Evolutionary conservation across 495 filamentous ascomycete genomes (phyloP), one percentile per base, ranked within the genome.

Genomic region (Neurospora sp.): DNA sequence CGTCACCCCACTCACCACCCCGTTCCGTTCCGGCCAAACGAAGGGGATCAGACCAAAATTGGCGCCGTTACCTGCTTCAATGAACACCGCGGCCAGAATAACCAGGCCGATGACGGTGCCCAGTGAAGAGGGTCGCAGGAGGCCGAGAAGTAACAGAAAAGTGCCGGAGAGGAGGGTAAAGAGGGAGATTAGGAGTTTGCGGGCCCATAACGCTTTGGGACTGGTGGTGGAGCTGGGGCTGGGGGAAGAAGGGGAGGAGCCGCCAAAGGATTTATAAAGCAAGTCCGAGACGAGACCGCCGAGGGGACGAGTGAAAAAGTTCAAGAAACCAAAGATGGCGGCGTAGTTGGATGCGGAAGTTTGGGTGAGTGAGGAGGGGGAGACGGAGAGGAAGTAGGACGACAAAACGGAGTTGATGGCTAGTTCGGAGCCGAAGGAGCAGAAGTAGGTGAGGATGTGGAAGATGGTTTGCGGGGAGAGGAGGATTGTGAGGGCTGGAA

Each of bases 241-340:
- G 1, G 22, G 22, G 27, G 1, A 27, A 2, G 35, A 5, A 6
- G 35, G n/a, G 48, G 48, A 14, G 20, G 9, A 5, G 9, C 77
- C 73, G 3, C 87, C 85, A 1, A 87, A 88, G 31, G 77, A 77
- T 22, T 82, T 84, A 84, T 94, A 97, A 3, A 94, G 77, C n/a
- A 91, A 35, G 74, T 97, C 94, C 3, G 88, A 86, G 14, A 93
- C 73, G 18, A 92, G 85, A 1, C 94, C 94, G 61, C 94, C 94
- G 0, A 88, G 76, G 0, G 94, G 94, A 1, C 94, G 87, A 71
- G 87, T 92, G 71, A 91, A 80, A 41, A 95, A 83, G 81, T 97
- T 97, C 38, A 97, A 83, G 69, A 97, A 90, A 11, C 94, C 94
- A 78, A 96, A 97, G 90, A 96, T 95, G 71, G 94, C 92, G 0